phyloP scores from a whole-genome alignment of 2,329 filamentous ascomycete genomes.

The Aspergillus clavatus region DNA sequence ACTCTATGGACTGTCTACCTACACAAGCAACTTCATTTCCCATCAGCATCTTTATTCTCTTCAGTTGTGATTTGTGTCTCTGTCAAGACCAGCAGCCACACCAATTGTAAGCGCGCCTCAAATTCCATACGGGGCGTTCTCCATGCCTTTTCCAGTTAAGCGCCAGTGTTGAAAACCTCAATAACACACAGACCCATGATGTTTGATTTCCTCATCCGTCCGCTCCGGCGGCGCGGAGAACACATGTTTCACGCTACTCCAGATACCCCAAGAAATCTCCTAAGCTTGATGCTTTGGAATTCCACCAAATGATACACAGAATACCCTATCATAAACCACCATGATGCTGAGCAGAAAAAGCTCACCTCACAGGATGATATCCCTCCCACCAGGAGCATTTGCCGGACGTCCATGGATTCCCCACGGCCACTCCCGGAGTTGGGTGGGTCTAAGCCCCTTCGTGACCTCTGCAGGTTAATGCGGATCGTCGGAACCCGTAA shows the following conservation, averaged over 20 bases:
- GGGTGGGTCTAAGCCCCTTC: constrained; percentile 8
- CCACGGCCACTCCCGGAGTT: constrained; percentile 10
- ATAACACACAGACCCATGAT: background rate
- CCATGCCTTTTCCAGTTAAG: background rate
- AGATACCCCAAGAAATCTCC: background rate
- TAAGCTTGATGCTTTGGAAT: no score
- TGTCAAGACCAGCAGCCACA: background rate
- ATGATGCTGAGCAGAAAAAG: no score
- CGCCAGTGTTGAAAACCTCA: background rate
- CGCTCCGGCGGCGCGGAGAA: background rate
- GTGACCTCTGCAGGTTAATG: background rate
- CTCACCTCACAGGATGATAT: no score
- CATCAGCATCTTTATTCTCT: no score
- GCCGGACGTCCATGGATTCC: constrained; percentile 6
- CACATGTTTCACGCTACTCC: background rate
- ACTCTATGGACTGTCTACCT: no score
- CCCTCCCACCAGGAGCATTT: background rate
- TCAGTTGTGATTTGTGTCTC: no score
- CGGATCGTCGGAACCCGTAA: background rate
- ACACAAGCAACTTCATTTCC: no score
- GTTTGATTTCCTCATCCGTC: background rate
- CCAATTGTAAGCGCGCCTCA: background rate
- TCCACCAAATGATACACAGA: no score
- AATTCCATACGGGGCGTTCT: background rate
- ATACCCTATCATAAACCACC: no score